Base-by-base conservation (phyloP, 1,284 basidiomycete species). In the Microbotryomycetes sp. region DNA sequence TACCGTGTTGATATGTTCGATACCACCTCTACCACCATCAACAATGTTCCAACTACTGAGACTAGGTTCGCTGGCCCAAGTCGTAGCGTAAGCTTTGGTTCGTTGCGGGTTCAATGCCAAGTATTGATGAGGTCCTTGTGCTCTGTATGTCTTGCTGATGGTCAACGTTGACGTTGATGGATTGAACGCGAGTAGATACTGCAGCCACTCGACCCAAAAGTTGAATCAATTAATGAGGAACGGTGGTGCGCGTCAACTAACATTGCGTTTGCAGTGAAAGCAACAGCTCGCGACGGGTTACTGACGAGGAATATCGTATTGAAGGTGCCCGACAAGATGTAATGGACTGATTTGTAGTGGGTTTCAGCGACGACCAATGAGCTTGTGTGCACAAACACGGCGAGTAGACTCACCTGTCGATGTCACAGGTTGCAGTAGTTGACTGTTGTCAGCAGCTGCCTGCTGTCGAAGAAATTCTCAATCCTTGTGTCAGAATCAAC, bases 101-200 rank as follows among this genome's bases (percentile, higher is more conserved):
- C 69, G 61, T 3, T 65, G 62, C 14, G 65, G 58, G 45, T 63
- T 67, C 25, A 70, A 53, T 0, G 74, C 74, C 22, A 73, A 61
- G 59, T 71, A 74, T 58, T 74, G 74, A 54, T 74, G 73, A 1
- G 74, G 69, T 3, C 74, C 74, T 19, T 72, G 66, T 12, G 67
- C 74, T n/a, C 63, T 58, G 49, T 69, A 45, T 16, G 45, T 63
- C 7, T 29, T 46, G 19, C 65, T 58, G 16, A 73, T 59, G 9
- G 59, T 49, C 12, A 74, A 65, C n/a, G 25, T 36, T 15, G 58
- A 4, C 4, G 59, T 45, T 51, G 71, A 59, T 6, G 73, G 71
- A 36, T 64, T 66, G 67, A 74, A 74, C 12, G 70, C 70, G 46
- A 72, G 66, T 42, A 72, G 66, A 58, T 72, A 72, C 47, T 59